Evolutionary conservation across 805 yeast genomes (phyloP).

Genomic region (Clavispora asparagi): DNA sequence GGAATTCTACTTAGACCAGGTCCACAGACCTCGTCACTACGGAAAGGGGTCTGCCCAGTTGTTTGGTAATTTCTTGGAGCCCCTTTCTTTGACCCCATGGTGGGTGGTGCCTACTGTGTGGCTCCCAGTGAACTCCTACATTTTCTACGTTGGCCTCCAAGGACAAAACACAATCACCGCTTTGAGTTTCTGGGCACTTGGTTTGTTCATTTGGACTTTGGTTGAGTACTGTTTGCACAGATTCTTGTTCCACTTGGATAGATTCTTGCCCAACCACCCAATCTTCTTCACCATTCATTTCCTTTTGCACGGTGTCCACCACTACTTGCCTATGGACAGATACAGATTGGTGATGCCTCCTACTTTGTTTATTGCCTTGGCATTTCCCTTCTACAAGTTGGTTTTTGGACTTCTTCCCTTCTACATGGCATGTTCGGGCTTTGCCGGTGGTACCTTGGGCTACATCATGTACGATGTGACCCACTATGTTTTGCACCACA

Average conservation of each 20-base stretch:
- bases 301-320: slow-evolving; percentile 92
- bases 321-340: slow-evolving; percentile 95
- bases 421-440: slow-evolving; percentile 83
- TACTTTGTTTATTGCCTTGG: slow-evolving; percentile 63
- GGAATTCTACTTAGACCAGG: slow-evolving; percentile 91
- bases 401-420: slow-evolving; percentile 76
- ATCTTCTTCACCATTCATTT: slow-evolving; percentile 78
- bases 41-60: slow-evolving; percentile 96
- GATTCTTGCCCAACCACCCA: slow-evolving; percentile 76
- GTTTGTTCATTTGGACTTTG: slow-evolving; percentile 90
- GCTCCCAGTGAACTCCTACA: slow-evolving; percentile 73
- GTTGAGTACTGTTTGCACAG: slow-evolving; percentile 87
- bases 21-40: slow-evolving; percentile 96
- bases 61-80: slow-evolving; percentile 93
- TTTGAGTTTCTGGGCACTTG: slow-evolving; percentile 60
- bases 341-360: slow-evolving; percentile 96
- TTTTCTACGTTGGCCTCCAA: slow-evolving; percentile 55
- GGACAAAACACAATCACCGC: slow-evolving; percentile 45
- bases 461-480: slow-evolving; percentile 87
- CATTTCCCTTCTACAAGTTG: slow-evolving; percentile 74
- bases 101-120: slow-evolving; percentile 83
- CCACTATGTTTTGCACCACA: slow-evolving; percentile 93
- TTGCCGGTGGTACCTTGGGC: slow-evolving; percentile 95
- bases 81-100: slow-evolving; percentile 90
- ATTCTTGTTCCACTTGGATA: slow-evolving; percentile 88